Base-by-base conservation (phyloP, 352 stramenopile genomes). In the Pythium sukuiense region DNA sequence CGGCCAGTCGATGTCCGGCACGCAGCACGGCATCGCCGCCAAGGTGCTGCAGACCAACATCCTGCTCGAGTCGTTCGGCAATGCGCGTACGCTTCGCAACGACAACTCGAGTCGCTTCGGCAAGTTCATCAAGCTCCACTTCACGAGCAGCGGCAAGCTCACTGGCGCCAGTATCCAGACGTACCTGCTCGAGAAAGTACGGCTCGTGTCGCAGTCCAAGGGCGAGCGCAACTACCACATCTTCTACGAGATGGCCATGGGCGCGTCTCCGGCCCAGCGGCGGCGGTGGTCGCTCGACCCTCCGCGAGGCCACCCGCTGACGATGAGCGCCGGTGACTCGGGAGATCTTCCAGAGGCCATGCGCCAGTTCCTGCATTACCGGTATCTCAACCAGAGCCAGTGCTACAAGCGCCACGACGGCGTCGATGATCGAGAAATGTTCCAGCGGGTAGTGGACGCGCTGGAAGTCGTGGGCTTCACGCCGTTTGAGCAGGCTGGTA, bases 111-210 rank as follows among this genome's bases (percentile, higher is more conserved):
- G 85, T 74, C 87, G 89, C 33, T 97, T 97, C 57, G 89, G 89
- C 64, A 97, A 97, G 74, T 97, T 96, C 71, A 96, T 97, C 65
- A 94, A 96, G 70, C 77, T 97, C 63, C 83, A 96, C 49, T 97
- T 97, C 65, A 89, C 84, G 14, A 81, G 78, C 30, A 68, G 73
- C 33, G 89, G 88, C 20, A 59, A 79, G 41, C 78, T 97, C 54
- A 87, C 84, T 11, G 89, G 90, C 43, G 91, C 90, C 27, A 91
- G 77, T 49, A 96, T 97, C 58, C 85, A 96, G 69, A 97, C 88
- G 2, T 99, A 99, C 71, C 76, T 99, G 32, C 79, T 98, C 37
- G 96, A 99, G 71, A 99, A 98, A 73, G 89, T 97, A 20, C 86
- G 91, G 0, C 71, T 96, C 20, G 83, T 95, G 20, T 95, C 83